Base-by-base conservation (phyloP, 2,329 filamentous ascomycete species). In the Botrytis fragariae region DNA sequence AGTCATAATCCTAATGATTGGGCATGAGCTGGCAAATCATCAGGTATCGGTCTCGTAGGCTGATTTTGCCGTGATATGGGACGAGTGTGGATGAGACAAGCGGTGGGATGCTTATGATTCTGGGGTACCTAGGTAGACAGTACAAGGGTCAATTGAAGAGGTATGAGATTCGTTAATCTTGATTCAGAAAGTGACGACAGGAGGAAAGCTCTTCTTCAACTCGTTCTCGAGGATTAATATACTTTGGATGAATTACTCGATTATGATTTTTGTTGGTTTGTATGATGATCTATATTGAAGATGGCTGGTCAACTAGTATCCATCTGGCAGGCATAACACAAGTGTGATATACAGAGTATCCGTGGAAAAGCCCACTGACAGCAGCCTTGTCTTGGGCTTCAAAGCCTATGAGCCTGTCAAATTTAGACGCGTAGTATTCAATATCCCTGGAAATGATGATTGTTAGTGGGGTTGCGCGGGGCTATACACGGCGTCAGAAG, bases 21-120 rank as follows among this genome's bases (percentile, higher is more conserved):
- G 71, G 71, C 71, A 59, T 72, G 62, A 72, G 71, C 42, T 72
- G 71, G 71, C 71, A 72, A 48, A 67, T 57, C 45, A 44, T 67
- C 29, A 72, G 70, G 70, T 72, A 72, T 65, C 48, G 16, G 18
- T 51, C 20, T 42, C 29, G 60, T 57, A 54, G 45, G 44, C 69
- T 65, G 60, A 69, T 61, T 69, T 69, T 69, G 67, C 67, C 67
- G 67, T 69, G 67, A 25, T 69, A 69, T 60, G 45, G 35, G 65
- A 54, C 45, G 2, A 57, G 32, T 69, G 39, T 42, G 37, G 62
- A 59, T 42, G 67, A 32, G 42, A 45, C 57, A n/a, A 44, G 68
- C 39, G 68, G 54, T 69, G 67, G 57, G 20, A 6, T 37, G 39
- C 22, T 25, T 18, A 3, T 70, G 68, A 60, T 32, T 69, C 67